Evolutionary conservation across 257 asterid species (phyloP).

Genomic region (Ballota nigra): DNA sequence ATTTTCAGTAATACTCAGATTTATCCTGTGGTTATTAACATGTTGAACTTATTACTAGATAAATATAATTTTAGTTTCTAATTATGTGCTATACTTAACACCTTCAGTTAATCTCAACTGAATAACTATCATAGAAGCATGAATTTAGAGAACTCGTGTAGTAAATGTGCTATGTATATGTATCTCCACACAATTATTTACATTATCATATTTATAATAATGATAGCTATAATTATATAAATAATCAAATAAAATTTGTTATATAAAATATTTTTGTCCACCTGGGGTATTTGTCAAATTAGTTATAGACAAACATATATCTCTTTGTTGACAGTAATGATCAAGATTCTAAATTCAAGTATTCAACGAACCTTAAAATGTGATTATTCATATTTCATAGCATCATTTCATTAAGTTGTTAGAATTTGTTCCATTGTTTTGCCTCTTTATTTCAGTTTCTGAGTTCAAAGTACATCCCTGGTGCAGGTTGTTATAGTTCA

Average conservation of each 20-base stretch:
- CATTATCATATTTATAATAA: slow-evolving; percentile 1
- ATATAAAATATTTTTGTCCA: neutral
- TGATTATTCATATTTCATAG: neutral
- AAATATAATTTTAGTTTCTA: neutral
- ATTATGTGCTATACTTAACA: neutral
- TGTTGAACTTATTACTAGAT: neutral
- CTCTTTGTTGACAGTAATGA: neutral
- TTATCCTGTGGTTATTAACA: slow-evolving; percentile 6
- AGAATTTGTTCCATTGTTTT: neutral
- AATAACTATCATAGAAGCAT: neutral
- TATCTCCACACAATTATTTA: neutral
- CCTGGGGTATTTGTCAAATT: neutral
- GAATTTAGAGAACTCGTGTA: neutral
- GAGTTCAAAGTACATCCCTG: slow-evolving; percentile 23
- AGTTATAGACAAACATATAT: neutral
- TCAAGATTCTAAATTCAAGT: neutral
- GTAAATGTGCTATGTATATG: neutral
- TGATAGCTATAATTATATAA: neutral
- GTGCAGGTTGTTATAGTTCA: slow-evolving; percentile 67
- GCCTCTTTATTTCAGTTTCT: slow-evolving; percentile 13
- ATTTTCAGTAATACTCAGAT: neutral
- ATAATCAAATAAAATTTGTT: neutral
- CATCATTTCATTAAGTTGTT: slow-evolving; percentile 2
- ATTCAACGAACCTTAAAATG: neutral
- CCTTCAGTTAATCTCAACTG: neutral